Percentiles rank a stretch among this genome's conserved stretches.
phyloP scores from a whole-genome alignment of 495 filamentous ascomycete genomes.

The Daldinia concentrica region DNA sequence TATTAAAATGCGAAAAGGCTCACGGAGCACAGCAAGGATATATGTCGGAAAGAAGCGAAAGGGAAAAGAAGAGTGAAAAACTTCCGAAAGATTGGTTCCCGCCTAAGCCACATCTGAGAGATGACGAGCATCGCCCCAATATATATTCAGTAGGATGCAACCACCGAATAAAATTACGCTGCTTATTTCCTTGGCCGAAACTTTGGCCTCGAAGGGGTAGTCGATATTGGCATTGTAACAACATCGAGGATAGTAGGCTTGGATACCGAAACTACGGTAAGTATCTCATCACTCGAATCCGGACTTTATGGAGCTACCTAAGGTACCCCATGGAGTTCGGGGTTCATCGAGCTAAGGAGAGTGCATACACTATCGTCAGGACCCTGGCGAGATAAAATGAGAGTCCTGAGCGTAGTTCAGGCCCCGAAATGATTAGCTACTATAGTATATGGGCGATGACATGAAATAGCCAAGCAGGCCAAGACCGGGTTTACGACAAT shows the following conservation, averaged over 20 bases:
- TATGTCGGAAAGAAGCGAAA: constrained; percentile 15
- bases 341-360: constrained; percentile 21
- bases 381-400: constrained; percentile 27
- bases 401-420: neutral
- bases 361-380: constrained; percentile 11
- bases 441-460: neutral
- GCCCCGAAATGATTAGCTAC: neutral
- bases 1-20: constrained; percentile 16
- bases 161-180: constrained; percentile 3
- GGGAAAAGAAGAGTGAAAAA: constrained; percentile 19
- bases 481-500: constrained; percentile 21
- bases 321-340: constrained; percentile 17
- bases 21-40: constrained; percentile 27
- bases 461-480: constrained; percentile 26
- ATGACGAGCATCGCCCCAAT: constrained; percentile 26
- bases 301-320: constrained; percentile 10
- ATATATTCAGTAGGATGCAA: constrained; percentile 22
- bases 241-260: constrained; percentile 9
- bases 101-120: constrained; percentile 5
- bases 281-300: constrained; percentile 1
- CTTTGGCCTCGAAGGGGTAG: constrained; percentile 29
- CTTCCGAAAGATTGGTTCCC: constrained; percentile 23
- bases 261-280: constrained; percentile 4
- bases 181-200: constrained; percentile 34
- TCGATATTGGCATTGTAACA: constrained; percentile 32